Evolutionary conservation across 1,139 yeast genomes (phyloP).

Genomic region (Starmera stellimalicola): DNA sequence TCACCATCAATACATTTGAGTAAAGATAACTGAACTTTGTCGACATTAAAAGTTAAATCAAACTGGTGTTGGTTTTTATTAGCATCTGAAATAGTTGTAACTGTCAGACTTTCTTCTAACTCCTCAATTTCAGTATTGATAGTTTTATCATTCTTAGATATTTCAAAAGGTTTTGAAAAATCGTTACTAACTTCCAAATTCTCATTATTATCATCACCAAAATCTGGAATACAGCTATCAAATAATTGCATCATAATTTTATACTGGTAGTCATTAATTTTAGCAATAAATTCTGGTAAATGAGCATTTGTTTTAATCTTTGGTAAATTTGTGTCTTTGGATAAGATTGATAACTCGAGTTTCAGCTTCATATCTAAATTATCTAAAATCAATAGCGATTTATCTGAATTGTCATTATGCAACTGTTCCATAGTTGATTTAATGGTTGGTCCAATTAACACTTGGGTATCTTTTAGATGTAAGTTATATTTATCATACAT

Average conservation of each 20-base stretch:
- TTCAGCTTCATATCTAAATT: constrained; percentile 64
- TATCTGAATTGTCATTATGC: constrained; percentile 30
- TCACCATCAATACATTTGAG: constrained; percentile 57
- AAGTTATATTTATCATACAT: constrained; percentile 87
- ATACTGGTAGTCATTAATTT: constrained; percentile 83
- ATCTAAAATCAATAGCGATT: constrained; percentile 47
- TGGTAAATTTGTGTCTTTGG: constrained; percentile 69
- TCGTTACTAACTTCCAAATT: constrained; percentile 14
- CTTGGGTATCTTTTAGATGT: constrained; percentile 76
- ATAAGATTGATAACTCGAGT: constrained; percentile 76
- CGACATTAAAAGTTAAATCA: constrained; percentile 65
- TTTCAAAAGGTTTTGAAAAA: constrained; percentile 9
- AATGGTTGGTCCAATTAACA: constrained; percentile 77
- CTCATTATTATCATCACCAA: constrained; percentile 12
- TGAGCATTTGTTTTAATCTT: constrained; percentile 68
- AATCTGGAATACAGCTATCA: constrained; percentile 60
- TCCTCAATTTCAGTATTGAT: neutral
- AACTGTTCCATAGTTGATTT: constrained; percentile 67
- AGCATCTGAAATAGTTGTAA: constrained; percentile 4
- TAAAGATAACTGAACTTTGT: constrained; percentile 50
- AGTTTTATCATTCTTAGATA: neutral
- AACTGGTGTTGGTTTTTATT: constrained; percentile 46
- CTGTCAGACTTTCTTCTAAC: neutral
- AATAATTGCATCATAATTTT: constrained; percentile 74
- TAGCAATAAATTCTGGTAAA: constrained; percentile 64